phyloP scores from a whole-genome alignment of 495 filamentous ascomycete genomes.

The Amorphotheca resinae region DNA sequence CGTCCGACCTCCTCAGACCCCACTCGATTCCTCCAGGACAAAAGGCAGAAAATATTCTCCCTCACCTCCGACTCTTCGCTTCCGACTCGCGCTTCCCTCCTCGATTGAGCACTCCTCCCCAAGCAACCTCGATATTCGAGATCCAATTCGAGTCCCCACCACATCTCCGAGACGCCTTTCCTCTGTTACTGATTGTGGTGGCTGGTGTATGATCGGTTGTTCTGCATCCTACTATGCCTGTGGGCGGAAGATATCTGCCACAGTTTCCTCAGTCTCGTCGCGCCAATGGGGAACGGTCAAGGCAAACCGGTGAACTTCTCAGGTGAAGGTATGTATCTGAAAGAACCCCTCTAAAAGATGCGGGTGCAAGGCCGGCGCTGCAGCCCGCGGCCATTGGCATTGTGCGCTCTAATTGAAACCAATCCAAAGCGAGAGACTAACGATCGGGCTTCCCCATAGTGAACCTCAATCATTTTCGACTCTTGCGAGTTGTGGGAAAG shows the following conservation, averaged over 20 bases:
- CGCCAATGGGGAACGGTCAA: slow-evolving; percentile 78
- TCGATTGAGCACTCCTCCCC: no score
- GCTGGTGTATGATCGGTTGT: slow-evolving; percentile 4
- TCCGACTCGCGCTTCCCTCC: no score
- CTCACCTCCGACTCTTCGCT: no score
- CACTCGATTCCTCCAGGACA: no score
- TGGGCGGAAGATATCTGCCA: slow-evolving; percentile 1
- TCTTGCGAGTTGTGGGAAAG: slow-evolving; percentile 90
- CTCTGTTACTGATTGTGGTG: not conserved
- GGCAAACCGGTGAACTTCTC: slow-evolving; percentile 87
- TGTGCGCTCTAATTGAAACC: not conserved
- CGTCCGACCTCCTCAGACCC: no score
- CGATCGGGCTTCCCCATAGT: slow-evolving; percentile 35
- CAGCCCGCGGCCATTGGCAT: not conserved
- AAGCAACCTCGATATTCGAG: no score
- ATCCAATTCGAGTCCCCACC: no score
- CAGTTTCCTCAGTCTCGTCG: not conserved
- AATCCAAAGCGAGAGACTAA: slow-evolving; percentile 1
- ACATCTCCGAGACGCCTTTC: no score
- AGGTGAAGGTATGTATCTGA: slow-evolving; percentile 76
- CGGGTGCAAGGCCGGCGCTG: not conserved
- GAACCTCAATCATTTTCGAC: slow-evolving; percentile 93
- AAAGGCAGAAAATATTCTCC: no score
- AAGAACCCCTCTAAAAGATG: no score
- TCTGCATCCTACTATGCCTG: slow-evolving; percentile 10